phyloP scores from a whole-genome alignment of 495 filamentous ascomycete species.

The Hapsidospora chrysogenum region DNA sequence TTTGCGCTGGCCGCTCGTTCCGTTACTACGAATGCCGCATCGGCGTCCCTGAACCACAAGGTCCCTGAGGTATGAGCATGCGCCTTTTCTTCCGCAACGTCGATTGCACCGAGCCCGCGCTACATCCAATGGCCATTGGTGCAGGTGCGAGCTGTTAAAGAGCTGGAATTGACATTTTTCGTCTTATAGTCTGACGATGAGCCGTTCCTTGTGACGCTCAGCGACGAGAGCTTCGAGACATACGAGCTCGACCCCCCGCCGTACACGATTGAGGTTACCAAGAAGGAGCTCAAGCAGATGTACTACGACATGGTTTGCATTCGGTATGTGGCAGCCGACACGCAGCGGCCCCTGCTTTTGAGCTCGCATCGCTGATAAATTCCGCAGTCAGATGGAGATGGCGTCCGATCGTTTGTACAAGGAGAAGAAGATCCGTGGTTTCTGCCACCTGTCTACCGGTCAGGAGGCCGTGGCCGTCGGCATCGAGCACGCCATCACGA shows the following conservation, averaged over 20 bases:
- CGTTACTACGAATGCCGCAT: slow-evolving; percentile 5
- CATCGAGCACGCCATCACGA: slow-evolving; percentile 89
- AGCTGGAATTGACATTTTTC: background rate
- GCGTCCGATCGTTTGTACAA: slow-evolving; percentile 95
- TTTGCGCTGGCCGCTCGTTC: slow-evolving; percentile 1
- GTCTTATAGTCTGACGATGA: slow-evolving; percentile 68
- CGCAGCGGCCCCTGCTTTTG: background rate
- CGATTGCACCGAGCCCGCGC: background rate
- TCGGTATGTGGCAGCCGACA: slow-evolving; percentile 49
- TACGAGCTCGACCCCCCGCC: slow-evolving; percentile 94
- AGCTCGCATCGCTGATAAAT: slow-evolving; percentile 4
- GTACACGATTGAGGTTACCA: slow-evolving; percentile 82
- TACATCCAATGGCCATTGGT: background rate
- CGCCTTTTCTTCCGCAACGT: background rate
- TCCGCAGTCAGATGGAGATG: slow-evolving; percentile 90
- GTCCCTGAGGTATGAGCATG: slow-evolving; percentile 4
- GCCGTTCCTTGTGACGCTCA: slow-evolving; percentile 80
- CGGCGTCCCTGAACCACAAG: slow-evolving; percentile 1
- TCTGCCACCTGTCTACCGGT: slow-evolving; percentile 95
- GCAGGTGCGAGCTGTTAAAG: background rate
- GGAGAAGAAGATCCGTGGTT: slow-evolving; percentile 98
- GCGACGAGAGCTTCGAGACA: slow-evolving; percentile 97
- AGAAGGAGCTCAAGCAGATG: slow-evolving; percentile 96
- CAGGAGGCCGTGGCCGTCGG: slow-evolving; percentile 95
- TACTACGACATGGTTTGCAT: slow-evolving; percentile 94